phyloP scores from a whole-genome alignment of 257 asterid species.

The Cynanchum wilfordii region DNA sequence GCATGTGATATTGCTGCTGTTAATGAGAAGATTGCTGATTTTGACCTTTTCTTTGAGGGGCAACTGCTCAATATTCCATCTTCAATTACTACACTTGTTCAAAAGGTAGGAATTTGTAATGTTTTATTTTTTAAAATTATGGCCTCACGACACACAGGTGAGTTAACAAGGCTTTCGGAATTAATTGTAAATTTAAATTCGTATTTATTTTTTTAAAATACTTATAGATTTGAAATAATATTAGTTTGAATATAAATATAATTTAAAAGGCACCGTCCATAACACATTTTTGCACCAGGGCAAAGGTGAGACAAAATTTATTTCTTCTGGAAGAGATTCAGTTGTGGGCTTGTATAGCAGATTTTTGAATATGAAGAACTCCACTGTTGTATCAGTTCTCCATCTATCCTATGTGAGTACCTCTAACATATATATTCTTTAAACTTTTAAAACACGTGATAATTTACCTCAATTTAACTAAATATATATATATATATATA shows the following conservation, averaged over 20 bases:
- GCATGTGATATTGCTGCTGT: constrained; percentile 43
- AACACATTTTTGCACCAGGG: no score
- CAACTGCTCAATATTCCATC: constrained; percentile 26
- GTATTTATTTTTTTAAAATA: no score
- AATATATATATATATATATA: background rate
- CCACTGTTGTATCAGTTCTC: constrained; percentile 9
- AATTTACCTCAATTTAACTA: no score
- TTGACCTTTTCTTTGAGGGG: constrained; percentile 29
- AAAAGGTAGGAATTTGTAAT: constrained; percentile 11
- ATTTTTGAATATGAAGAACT: constrained; percentile 12
- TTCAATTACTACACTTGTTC: background rate
- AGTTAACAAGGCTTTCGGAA: no score
- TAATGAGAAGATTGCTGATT: constrained; percentile 36
- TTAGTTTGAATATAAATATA: no score
- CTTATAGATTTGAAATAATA: no score
- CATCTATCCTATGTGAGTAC: constrained; percentile 18
- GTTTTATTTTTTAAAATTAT: background rate
- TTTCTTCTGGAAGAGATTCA: constrained; percentile 4
- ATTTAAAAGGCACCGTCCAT: no score
- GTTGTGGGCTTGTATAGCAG: constrained; percentile 7
- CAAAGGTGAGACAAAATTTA: no score
- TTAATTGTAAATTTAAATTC: no score
- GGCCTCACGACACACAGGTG: no score
- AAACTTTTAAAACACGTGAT: no score
- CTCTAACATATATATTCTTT: constrained; percentile 5